Conservation (phyloP, 306 rosid genomes). For the Glycine tomentella region DNA sequence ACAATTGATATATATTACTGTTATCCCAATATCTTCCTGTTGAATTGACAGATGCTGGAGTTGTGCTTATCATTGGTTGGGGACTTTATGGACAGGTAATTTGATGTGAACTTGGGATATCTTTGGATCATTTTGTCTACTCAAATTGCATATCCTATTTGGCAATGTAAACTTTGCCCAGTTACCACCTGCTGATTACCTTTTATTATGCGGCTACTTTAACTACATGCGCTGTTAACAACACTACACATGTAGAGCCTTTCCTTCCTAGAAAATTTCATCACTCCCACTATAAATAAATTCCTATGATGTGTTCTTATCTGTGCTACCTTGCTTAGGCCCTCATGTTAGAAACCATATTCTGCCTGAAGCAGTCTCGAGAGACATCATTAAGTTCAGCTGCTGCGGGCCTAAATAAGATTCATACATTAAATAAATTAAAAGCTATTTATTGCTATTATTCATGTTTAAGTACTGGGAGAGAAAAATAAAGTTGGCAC, state of each 20-base stretch:
- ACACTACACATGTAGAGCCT: background rate
- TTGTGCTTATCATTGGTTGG: slow-evolving; percentile 91
- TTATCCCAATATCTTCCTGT: slow-evolving; percentile 25
- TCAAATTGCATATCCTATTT: slow-evolving; percentile 33
- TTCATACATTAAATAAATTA: too few relatives aligned
- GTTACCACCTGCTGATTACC: background rate
- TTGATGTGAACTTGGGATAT: slow-evolving; percentile 41
- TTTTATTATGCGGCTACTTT: slow-evolving; percentile 4
- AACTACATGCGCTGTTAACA: background rate
- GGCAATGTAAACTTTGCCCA: slow-evolving; percentile 13
- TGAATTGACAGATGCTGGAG: slow-evolving; percentile 82
- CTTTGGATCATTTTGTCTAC: slow-evolving; percentile 21
- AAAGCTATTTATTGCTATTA: too few relatives aligned
- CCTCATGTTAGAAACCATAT: slow-evolving; percentile 24
- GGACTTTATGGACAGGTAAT: slow-evolving; percentile 98
- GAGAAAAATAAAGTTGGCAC: too few relatives aligned
- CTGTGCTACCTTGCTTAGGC: slow-evolving; percentile 33
- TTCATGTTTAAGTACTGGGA: too few relatives aligned
- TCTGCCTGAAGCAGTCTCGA: slow-evolving; percentile 23
- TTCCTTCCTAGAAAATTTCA: slow-evolving; percentile 5
- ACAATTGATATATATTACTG: slow-evolving; percentile 27
- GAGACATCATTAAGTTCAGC: slow-evolving; percentile 16
- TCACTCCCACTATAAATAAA: slow-evolving; percentile 33
- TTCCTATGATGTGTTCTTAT: background rate
- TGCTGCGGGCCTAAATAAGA: too few relatives aligned